A percentile compares a stretch with the other conserved stretches of the same genome.
Evolutionary conservation across 768 basidiomycete genomes (phyloP).

Genomic region (Suillus subaureus): DNA sequence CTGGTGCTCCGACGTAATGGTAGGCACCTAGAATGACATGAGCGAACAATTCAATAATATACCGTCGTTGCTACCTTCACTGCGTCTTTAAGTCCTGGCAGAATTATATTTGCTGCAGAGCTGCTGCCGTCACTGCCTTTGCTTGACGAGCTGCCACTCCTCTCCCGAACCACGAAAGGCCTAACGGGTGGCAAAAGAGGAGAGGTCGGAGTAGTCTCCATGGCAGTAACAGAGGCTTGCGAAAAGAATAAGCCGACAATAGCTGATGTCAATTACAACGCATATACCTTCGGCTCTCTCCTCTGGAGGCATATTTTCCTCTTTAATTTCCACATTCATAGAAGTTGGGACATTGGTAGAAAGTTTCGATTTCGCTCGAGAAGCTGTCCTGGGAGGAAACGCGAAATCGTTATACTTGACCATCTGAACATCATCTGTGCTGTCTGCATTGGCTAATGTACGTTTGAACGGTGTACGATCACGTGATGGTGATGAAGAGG

Average conservation of each 20-base stretch:
- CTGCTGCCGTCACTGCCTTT: constrained; percentile 36
- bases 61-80: constrained; percentile 53
- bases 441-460: constrained; percentile 28
- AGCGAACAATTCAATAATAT: background rate
- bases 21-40: constrained; percentile 51
- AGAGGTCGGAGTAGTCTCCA: constrained; percentile 47
- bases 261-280: background rate
- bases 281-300: constrained; percentile 5
- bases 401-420: constrained; percentile 54
- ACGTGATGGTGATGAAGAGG: constrained; percentile 39
- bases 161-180: constrained; percentile 49
- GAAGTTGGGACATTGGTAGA: constrained; percentile 21
- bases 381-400: constrained; percentile 46
- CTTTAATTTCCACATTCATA: constrained; percentile 29
- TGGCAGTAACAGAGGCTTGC: constrained; percentile 56
- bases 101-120: constrained; percentile 33
- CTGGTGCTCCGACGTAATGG: constrained; percentile 69
- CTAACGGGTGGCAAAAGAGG: constrained; percentile 46
- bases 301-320: constrained; percentile 4
- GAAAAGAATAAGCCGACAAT: constrained; percentile 36
- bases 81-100: constrained; percentile 72
- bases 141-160: constrained; percentile 52
- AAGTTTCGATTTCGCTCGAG: constrained; percentile 37
- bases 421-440: constrained; percentile 42
- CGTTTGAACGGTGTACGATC: constrained; percentile 37